Evolutionary conservation across 2,329 filamentous ascomycete genomes (phyloP), one percentile per base, ranked within the genome.

Genomic region (Xylaria sp.): DNA sequence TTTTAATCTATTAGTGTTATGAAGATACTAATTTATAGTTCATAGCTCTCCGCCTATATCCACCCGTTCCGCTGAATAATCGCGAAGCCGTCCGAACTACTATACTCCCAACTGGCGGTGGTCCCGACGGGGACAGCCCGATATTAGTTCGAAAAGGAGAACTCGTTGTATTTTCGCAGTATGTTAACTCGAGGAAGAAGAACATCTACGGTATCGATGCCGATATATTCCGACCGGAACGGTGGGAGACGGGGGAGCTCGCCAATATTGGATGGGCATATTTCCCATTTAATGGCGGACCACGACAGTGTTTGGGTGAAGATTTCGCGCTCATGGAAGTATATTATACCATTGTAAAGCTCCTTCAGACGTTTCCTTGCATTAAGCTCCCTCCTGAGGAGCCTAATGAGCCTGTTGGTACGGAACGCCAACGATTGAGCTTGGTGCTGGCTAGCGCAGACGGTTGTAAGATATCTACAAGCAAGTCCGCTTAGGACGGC

Each of bases 1-100:
- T 59, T 30, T 13, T 45, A 12, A 18, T 10, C 36, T 32, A 15
- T 4, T 13, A 7, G 10, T 34, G n/a, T 55, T 34, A 9, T 32
- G n/a, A 20, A 32, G 4, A 41, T 56, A 18, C 53, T 41, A 25
- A 56, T 18, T 8, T 6, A 25, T 8, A 56, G 1, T 20, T 41
- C 41, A 25, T 39, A 56, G 53, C 34, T 41, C 32, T 56, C 12
- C 53, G 53, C 10, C 34, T 56, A 56, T 56, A 56, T 41, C 53
- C 53, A 8, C 20, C 53, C 2, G 34, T 56, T 12, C 53, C 53
- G 10, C 15, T 41, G 12, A 56, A 56, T 25, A 39, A 25, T 15
- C 53, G 53, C 20, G 34, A 25, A 18, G 32, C 53, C n/a, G 23
- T 41, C 10, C n/a, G 20, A 56, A 23, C 53, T 15, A 56, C 53